A percentile compares a stretch with the other conserved stretches of the same genome.
Conservation (phyloP, 2,329 filamentous ascomycete species). For the Chaetothyriales sp. region DNA sequence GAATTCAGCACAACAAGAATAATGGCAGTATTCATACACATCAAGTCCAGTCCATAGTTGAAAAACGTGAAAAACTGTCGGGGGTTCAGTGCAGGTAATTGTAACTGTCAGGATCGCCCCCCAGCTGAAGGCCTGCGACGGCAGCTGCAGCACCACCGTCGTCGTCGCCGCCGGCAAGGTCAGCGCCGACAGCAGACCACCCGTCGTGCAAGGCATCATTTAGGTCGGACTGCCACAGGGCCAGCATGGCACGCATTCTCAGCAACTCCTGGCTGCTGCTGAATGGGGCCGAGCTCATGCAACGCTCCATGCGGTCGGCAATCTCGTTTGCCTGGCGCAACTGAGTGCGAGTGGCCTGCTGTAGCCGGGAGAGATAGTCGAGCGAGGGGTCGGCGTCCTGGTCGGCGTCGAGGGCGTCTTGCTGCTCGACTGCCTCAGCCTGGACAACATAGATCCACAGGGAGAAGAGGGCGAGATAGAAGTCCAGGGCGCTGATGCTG, state of each 20-base stretch:
- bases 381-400: slow-evolving; percentile 1
- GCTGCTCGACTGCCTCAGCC: slow-evolving; percentile 35
- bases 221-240: slow-evolving; percentile 61
- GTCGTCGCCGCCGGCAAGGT: not conserved
- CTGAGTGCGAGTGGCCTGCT: slow-evolving; percentile 23
- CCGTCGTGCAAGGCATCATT: slow-evolving; percentile 2
- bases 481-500: slow-evolving; percentile 52
- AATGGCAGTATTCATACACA: no score
- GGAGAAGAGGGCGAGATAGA: slow-evolving; percentile 67
- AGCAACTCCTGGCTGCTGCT: slow-evolving; percentile 52
- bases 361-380: slow-evolving; percentile 2
- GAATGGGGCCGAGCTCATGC: slow-evolving; percentile 56
- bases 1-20: no score
- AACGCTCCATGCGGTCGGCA: slow-evolving; percentile 51
- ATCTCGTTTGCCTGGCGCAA: slow-evolving; percentile 47
- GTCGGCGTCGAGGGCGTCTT: slow-evolving; percentile 22
- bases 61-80: no score
- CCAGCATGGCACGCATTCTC: slow-evolving; percentile 56
- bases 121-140: not conserved
- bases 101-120: not conserved
- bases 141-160: not conserved
- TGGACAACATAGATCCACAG: slow-evolving; percentile 66
- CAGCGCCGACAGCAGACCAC: not conserved
- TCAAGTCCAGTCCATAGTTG: no score
- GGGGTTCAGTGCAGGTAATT: no score